Conservation (phyloP, 2,329 filamentous ascomycete genomes). For the Fusarium proliferatum region DNA sequence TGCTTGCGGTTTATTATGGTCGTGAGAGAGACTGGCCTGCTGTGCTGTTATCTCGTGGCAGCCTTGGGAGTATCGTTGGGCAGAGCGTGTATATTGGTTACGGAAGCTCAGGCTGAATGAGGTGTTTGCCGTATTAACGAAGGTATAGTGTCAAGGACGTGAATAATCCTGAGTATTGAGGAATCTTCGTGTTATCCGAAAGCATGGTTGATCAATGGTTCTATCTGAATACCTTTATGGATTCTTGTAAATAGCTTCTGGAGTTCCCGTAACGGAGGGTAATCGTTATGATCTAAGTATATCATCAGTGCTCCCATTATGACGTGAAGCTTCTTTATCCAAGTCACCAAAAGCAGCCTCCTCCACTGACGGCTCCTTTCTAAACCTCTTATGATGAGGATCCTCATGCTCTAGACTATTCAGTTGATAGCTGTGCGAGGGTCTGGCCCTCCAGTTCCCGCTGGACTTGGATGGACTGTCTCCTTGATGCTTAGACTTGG, state of each 20-base stretch:
- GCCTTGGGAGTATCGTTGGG: not conserved
- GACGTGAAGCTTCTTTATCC: not conserved
- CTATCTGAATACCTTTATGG: rapidly evolving
- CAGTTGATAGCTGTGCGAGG: no score
- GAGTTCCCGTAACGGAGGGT: rapidly evolving
- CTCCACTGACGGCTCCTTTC: no score
- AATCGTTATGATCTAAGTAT: not conserved
- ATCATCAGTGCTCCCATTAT: not conserved
- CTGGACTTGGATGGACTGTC: no score
- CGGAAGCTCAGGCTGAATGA: rapidly evolving
- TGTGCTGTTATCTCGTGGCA: not conserved
- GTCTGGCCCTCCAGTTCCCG: no score
- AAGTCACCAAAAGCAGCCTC: no score
- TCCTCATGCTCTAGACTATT: no score
- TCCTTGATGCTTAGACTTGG: no score
- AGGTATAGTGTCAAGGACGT: rapidly evolving
- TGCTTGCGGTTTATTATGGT: rapidly evolving
- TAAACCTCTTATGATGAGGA: no score
- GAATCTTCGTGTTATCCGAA: rapidly evolving
- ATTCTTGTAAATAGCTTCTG: not conserved
- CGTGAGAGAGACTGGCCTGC: rapidly evolving
- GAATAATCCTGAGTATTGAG: rapidly evolving
- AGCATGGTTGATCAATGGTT: rapidly evolving
- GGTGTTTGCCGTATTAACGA: rapidly evolving
- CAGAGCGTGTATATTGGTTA: rapidly evolving